Conservation (phyloP, 305 asterid species). For the Fraxinus baroniana region DNA sequence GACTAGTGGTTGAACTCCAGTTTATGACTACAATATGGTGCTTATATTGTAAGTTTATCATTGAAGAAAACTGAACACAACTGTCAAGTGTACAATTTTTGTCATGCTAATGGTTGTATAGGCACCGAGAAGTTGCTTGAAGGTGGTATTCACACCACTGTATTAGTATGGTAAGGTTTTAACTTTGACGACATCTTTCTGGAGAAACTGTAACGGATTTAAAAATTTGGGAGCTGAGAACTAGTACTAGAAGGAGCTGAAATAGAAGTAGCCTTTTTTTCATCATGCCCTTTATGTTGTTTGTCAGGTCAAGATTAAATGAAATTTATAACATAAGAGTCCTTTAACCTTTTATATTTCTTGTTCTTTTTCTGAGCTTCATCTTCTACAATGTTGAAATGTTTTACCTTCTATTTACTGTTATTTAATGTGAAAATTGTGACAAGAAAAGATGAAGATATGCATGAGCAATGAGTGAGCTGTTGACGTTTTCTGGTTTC, state of each 20-base stretch:
- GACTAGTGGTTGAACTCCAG: not conserved
- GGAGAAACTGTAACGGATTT: not conserved
- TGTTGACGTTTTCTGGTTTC: not conserved
- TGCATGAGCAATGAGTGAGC: not conserved
- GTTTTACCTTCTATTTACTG: not conserved
- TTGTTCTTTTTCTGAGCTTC: not conserved
- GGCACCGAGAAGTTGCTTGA: not conserved
- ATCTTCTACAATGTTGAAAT: not conserved
- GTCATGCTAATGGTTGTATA: not conserved
- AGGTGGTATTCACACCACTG: not conserved
- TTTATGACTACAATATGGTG: not conserved
- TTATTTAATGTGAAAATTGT: constrained; percentile 3
- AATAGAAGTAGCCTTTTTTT: not conserved
- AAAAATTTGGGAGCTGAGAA: not conserved
- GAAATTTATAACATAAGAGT: not conserved
- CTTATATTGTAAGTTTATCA: not conserved
- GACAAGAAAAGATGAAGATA: not conserved
- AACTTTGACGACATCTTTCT: not conserved
- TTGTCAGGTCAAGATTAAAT: not conserved
- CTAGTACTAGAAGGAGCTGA: not conserved
- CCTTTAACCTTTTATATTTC: not conserved
- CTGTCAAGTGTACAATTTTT: not conserved
- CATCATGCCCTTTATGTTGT: not conserved
- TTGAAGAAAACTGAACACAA: not conserved
- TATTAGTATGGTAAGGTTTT: not conserved